Evolutionary conservation across 2,329 filamentous ascomycete species (phyloP), one percentile per base, ranked within the genome.

Genomic region (Pestalotiopsis sp.): DNA sequence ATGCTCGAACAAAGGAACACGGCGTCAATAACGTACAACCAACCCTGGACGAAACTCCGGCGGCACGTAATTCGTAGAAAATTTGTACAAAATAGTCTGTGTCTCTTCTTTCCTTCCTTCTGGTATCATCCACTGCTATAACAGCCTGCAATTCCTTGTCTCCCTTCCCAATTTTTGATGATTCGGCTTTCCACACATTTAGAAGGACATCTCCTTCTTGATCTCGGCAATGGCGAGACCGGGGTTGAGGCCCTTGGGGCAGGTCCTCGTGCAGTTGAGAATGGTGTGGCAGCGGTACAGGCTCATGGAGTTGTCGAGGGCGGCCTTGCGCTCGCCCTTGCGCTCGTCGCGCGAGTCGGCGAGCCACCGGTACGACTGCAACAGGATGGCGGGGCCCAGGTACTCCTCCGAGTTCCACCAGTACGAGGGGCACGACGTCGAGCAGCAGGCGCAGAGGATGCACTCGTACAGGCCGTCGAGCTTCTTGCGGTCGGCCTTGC

Each of bases 321-420:
- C 93, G 73, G 91, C 90, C 89, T 96, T 96, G 81, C 96, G 92
- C 88, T 97, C 91, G 69, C 88, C 91, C 77, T 87, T 97, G 82
- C 89, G 91, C 89, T 98, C 92, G 81, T 99, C 96, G 83, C 96
- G 92, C 58, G 93, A 97, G 82, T 99, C 96, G 79, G 91, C 92
- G 74, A 99, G 88, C 96, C 96, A 99, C 80, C 95, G 91, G 90
- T 98, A 99, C 9, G 94, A 97, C 85, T 99, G 96, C 74, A 99
- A 90, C 66, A 99, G 92, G 70, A 99, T 93, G 74, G 96, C 96
- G 70, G 96, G 96, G 72, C 96, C 96, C 65, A 99, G 93, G 86
- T 99, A 99, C 83, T 98, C 95, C 85, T 98, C 95, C 75, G 92
- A 91, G 87, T 99, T 99, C 96, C 96, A 99, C 96, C 96, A 99